A percentile compares a stretch with the other conserved stretches of the same genome.
Evolutionary conservation across 768 basidiomycete species (phyloP).

Genomic region (Lactarius vividus): DNA sequence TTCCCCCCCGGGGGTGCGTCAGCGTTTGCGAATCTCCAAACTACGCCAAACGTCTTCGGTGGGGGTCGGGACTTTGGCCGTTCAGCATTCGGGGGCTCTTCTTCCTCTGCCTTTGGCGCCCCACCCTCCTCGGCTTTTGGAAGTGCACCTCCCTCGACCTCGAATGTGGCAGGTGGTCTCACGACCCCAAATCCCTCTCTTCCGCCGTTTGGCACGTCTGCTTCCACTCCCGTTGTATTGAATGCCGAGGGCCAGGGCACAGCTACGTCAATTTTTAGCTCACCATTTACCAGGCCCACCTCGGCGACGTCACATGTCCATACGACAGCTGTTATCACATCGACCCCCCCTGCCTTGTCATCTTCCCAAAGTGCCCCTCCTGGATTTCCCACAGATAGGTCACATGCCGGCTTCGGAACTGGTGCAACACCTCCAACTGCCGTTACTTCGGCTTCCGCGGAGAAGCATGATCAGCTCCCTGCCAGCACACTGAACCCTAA

Average conservation of each 20-base stretch:
- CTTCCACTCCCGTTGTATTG: constrained; percentile 3
- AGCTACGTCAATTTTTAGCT: constrained; percentile 5
- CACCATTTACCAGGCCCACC: constrained; percentile 7
- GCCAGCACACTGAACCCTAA: constrained; percentile 21
- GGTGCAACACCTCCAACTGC: constrained; percentile 18
- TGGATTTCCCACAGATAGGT: neutral
- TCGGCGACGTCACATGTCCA: neutral
- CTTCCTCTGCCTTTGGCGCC: constrained; percentile 28
- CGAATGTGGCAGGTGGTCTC: neutral
- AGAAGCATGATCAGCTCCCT: constrained; percentile 2
- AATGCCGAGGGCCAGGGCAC: neutral
- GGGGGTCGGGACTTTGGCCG: constrained; percentile 28
- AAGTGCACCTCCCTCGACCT: neutral
- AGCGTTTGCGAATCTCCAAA: constrained; percentile 38
- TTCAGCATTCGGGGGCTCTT: constrained; percentile 26
- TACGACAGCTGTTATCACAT: neutral
- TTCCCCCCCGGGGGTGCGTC: neutral
- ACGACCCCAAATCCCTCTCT: neutral
- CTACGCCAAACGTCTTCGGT: constrained; percentile 38
- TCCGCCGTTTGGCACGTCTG: constrained; percentile 18
- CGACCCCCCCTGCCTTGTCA: constrained; percentile 7
- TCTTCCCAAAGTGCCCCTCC: constrained; percentile 12
- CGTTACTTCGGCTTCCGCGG: constrained; percentile 14
- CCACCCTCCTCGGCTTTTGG: constrained; percentile 18
- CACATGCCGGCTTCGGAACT: constrained; percentile 8